Base-by-base conservation (phyloP, 2,329 filamentous ascomycete species). In the Zymoseptoria crescenta region DNA sequence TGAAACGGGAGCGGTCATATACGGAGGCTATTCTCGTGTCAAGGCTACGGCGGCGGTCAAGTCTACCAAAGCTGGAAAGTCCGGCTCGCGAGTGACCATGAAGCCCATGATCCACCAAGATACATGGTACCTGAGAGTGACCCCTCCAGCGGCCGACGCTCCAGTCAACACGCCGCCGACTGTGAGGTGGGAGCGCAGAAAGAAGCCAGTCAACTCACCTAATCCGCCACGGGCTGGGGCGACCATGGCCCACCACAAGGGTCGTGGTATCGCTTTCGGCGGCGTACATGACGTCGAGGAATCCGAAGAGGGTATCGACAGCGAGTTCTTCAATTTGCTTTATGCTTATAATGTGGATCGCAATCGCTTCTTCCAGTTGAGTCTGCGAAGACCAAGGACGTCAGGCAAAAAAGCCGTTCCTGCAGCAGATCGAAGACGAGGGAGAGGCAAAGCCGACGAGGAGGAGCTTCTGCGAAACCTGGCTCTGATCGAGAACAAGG, bases 281-380 rank as follows among this genome's bases (percentile, higher is more conserved):
- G 94, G 94, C 56, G 94, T 99, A 3, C 91, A 96, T 68, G 71
- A 74, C 59, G 71, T 74, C 2, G 72, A 74, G 58, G 70, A 72
- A 58, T 71, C 69, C 56, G 72, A 74, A 56, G 94, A 99, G 73
- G 91, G 89, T 3, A 96, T 99, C 65, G 93, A 99, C 57, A 96
- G 90, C 70, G 92, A 96, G 73, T 99, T 99, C 75, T 99, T 97
- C 78, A 93, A 96, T 68, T 83, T 87, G 58, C 76, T 97, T 24
- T 95, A 89, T 69, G 89, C 92, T 4, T 97, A 92, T 90, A 96
- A 96, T 70, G 86, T 96, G 63, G 94, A 97, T 69, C 84, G 93
- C 60, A 99, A 99, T 72, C 83, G 94, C 8, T 97, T 96, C 77
- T 96, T 97, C 78, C 89, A 88, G 1, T 79, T 97, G 51, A 78